Percentiles rank a stretch among this genome's conserved stretches.
Conservation (phyloP, 1,139 yeast genomes). For the Zygoascus sp. region DNA sequence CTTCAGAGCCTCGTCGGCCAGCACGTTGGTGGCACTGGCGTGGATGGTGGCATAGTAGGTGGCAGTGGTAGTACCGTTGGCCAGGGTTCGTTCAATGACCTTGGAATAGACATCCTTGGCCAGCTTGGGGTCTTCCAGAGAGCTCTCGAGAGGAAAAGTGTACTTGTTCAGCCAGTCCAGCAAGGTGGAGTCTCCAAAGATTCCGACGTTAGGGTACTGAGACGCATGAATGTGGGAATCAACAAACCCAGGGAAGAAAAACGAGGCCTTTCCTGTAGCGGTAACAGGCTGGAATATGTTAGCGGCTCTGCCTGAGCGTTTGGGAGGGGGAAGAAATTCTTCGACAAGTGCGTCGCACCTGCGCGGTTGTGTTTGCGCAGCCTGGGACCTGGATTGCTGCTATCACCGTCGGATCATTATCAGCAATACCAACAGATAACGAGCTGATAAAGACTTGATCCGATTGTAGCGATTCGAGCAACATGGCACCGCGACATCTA, state of each 20-base stretch:
- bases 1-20: slow-evolving; percentile 65
- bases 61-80: slow-evolving; percentile 86
- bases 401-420: too few relatives aligned
- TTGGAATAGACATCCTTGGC: slow-evolving; percentile 61
- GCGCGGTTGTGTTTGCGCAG: too few relatives aligned
- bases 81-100: slow-evolving; percentile 62
- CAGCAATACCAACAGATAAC: too few relatives aligned
- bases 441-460: too few relatives aligned
- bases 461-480: too few relatives aligned
- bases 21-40: slow-evolving; percentile 62
- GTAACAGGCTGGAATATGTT: slow-evolving; percentile 1
- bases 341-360: too few relatives aligned
- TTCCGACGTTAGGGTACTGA: slow-evolving; percentile 91
- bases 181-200: slow-evolving; percentile 79
- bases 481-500: too few relatives aligned
- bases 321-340: too few relatives aligned
- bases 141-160: slow-evolving; percentile 83
- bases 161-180: slow-evolving; percentile 83
- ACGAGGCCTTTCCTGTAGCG: slow-evolving; percentile 30
- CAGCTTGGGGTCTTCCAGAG: slow-evolving; percentile 45
- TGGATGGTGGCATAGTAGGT: slow-evolving; percentile 89
- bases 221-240: slow-evolving; percentile 98
- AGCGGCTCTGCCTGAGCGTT: not conserved
- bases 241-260: slow-evolving; percentile 86
- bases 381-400: too few relatives aligned